A percentile compares a stretch with the other conserved stretches of the same genome.
Evolutionary conservation across 257 asterid species (phyloP).

Genomic region (Schizonepeta tenuifolia): DNA sequence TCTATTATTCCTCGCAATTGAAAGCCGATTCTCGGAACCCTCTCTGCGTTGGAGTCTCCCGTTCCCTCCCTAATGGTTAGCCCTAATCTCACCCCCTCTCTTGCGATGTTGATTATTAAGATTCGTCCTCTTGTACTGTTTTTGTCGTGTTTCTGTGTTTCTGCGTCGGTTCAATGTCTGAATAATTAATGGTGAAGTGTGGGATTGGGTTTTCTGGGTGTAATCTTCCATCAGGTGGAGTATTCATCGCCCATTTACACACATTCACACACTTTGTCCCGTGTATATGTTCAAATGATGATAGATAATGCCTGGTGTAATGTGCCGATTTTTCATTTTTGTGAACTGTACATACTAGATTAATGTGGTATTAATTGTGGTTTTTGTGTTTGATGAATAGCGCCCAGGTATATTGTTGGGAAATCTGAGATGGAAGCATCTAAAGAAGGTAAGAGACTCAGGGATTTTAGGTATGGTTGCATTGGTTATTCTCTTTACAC

Average conservation of each 20-base stretch:
- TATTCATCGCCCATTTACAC: not conserved
- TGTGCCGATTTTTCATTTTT: not conserved
- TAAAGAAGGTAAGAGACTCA: slow-evolving; percentile 70
- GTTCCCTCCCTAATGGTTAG: slow-evolving; percentile 74
- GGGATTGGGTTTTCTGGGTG: slow-evolving; percentile 9
- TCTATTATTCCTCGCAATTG: slow-evolving; percentile 71
- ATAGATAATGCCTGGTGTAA: not conserved
- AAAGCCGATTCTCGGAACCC: slow-evolving; percentile 74
- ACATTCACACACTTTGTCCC: not conserved
- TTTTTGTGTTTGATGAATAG: slow-evolving; percentile 53
- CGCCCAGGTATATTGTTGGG: slow-evolving; percentile 64
- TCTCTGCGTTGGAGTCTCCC: slow-evolving; percentile 79
- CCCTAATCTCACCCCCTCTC: slow-evolving; percentile 28
- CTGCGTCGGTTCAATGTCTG: not conserved
- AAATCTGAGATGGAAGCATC: slow-evolving; percentile 73
- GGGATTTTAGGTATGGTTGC: slow-evolving; percentile 82
- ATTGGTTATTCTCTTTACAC: slow-evolving; percentile 81
- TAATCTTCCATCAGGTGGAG: not conserved
- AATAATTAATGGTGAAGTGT: not conserved
- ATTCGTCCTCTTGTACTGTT: not conserved
- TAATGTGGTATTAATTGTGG: slow-evolving; percentile 13
- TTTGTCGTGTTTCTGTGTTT: not conserved
- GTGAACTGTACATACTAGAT: not conserved
- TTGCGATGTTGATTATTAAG: not conserved
- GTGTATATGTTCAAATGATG: not conserved